phyloP scores from a whole-genome alignment of 176 grass and related monocot genomes.

The bread wheat (Triticum aestivum) region IWGSC_CS_RefSeq_v2.1 NC_057796.1:126746789-126747288 shows the following conservation, averaged over 20 bases:
- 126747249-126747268: not conserved
- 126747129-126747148: conserved; percentile 2
- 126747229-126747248: not conserved
- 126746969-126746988: conserved; percentile 4
- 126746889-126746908: conserved; percentile 96
- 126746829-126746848: conserved; percentile 62
- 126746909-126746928: conserved; percentile 87
- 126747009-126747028: not conserved
- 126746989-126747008: not conserved
- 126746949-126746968: not conserved
- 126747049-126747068: not conserved
- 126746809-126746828: not conserved
- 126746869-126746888: conserved; percentile 91
- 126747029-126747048: not conserved
- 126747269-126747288: not conserved
- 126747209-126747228: not conserved
- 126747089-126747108: not conserved
- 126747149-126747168: not conserved
- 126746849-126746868: conserved; percentile 85
- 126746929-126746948: conserved; percentile 38
- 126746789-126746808: conserved; percentile 12
- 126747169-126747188: not conserved
- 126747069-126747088: not conserved
- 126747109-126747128: not conserved
- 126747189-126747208: not conserved